Conservation (phyloP, 2,329 filamentous ascomycete species). For the Nemania serpens region DNA sequence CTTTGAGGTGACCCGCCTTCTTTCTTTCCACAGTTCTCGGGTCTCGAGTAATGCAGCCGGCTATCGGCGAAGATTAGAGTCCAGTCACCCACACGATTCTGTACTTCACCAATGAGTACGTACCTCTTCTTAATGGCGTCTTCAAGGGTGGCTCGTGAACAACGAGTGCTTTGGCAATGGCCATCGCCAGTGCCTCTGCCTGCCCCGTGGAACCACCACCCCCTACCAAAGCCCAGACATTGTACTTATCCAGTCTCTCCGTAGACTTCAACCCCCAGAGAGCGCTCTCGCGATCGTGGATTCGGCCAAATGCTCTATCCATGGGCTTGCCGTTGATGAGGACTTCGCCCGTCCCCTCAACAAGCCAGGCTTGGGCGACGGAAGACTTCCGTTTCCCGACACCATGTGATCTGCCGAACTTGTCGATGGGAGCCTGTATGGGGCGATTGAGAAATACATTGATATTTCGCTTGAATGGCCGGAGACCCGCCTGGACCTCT, state of each 20-base stretch:
- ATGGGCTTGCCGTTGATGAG: constrained; percentile 89
- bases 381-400: constrained; percentile 88
- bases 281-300: constrained; percentile 94
- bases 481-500: constrained; percentile 68
- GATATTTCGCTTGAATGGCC: constrained; percentile 74
- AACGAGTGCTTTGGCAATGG: constrained; percentile 83
- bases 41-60: constrained; percentile 90
- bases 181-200: constrained; percentile 91
- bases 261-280: constrained; percentile 88
- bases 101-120: constrained; percentile 43
- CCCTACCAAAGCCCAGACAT: constrained; percentile 82
- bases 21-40: constrained; percentile 93
- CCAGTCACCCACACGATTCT: constrained; percentile 28
- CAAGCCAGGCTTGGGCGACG: constrained; percentile 80
- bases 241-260: constrained; percentile 90
- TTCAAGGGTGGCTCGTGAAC: constrained; percentile 93
- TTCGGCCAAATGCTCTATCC: constrained; percentile 77
- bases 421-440: constrained; percentile 71
- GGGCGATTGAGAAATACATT: constrained; percentile 70
- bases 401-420: constrained; percentile 76
- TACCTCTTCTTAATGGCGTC: constrained; percentile 84
- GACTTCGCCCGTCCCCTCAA: constrained; percentile 91
- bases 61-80: constrained; percentile 60
- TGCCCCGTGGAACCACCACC: constrained; percentile 95
- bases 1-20: constrained; percentile 95